Conservation (phyloP, 164 flowering plant species). For the Warburgia ugandensis region DNA sequence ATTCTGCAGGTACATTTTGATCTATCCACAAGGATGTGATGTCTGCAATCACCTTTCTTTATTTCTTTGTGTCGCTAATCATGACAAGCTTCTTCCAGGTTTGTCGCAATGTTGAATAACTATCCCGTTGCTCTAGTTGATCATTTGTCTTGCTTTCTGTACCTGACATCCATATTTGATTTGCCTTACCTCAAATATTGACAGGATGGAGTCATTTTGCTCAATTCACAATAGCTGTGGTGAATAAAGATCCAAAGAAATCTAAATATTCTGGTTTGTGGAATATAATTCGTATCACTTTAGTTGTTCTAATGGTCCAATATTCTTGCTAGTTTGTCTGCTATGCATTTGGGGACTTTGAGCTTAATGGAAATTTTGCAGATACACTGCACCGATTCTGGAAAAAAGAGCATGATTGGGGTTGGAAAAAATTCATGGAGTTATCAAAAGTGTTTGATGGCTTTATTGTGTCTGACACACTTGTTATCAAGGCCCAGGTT, state of each 20-base stretch:
- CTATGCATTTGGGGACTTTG: slow-evolving; percentile 1
- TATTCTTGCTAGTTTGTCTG: background rate
- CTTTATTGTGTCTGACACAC: slow-evolving; percentile 78
- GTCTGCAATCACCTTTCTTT: slow-evolving; percentile 91
- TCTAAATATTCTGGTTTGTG: slow-evolving; percentile 86
- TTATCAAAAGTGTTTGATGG: slow-evolving; percentile 83
- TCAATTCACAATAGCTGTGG: slow-evolving; percentile 92
- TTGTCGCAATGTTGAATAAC: slow-evolving; percentile 6
- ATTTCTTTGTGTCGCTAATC: slow-evolving; percentile 98
- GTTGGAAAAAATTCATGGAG: slow-evolving; percentile 99
- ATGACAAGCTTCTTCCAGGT: slow-evolving; percentile 99
- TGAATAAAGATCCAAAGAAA: slow-evolving; percentile 92
- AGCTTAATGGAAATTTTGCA: slow-evolving; percentile 21
- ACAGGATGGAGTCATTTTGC: slow-evolving; percentile 99
- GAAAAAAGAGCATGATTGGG: slow-evolving; percentile 99
- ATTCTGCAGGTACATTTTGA: slow-evolving; percentile 73
- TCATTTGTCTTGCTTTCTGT: slow-evolving; percentile 3
- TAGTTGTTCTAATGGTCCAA: background rate
- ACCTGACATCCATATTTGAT: background rate
- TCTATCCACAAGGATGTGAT: slow-evolving; percentile 98
- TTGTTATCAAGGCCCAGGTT: slow-evolving; percentile 93
- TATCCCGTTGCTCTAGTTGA: background rate
- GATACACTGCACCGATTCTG: slow-evolving; percentile 90
- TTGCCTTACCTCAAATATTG: slow-evolving; percentile 6
- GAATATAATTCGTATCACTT: background rate